A percentile compares a stretch with the other conserved stretches of the same genome.
These are phyloP conservation scores for Exophiala oligosperma DNA, from an alignment of 2,329 filamentous ascomycete genomes.

Conservation along the genomic window DNA sequence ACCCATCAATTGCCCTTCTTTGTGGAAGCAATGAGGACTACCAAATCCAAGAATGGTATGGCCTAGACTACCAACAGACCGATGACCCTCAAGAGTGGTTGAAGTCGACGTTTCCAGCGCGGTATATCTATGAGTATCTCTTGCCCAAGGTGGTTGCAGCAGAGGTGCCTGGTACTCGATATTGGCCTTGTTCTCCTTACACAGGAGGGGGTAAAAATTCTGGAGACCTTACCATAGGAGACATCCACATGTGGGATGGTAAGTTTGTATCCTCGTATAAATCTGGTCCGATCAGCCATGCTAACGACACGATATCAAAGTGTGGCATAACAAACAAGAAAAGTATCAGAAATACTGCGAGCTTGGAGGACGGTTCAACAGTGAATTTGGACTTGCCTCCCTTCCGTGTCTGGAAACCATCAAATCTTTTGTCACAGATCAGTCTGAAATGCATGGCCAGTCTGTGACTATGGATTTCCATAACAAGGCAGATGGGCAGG, in stretches of 20 bases:
- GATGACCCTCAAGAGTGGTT: not conserved
- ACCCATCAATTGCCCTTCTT: constrained; percentile 83
- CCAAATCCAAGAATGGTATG: constrained; percentile 78
- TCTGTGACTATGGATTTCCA: constrained; percentile 89
- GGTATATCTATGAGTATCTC: constrained; percentile 92
- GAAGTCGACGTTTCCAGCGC: constrained; percentile 70
- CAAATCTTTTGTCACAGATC: constrained; percentile 62
- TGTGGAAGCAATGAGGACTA: constrained; percentile 96
- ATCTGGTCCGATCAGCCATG: not conserved
- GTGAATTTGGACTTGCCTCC: constrained; percentile 92
- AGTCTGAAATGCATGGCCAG: constrained; percentile 76
- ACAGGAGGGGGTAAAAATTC: constrained; percentile 76
- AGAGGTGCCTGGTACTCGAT: constrained; percentile 65
- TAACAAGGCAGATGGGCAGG: constrained; percentile 90
- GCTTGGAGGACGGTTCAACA: constrained; percentile 82
- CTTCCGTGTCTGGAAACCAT: constrained; percentile 84
- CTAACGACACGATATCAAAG: constrained; percentile 37
- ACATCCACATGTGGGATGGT: constrained; percentile 94
- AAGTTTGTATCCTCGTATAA: constrained; percentile 35
- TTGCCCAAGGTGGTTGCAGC: constrained; percentile 71
- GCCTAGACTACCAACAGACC: constrained; percentile 65
- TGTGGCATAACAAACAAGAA: constrained; percentile 56
- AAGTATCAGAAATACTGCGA: constrained; percentile 88
- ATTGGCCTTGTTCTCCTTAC: constrained; percentile 81
- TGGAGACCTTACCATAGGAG: constrained; percentile 75